These are phyloP conservation scores for Kalmusia sp. DNA, from an alignment of 2,329 filamentous ascomycete species.

Conservation along the genomic window DNA sequence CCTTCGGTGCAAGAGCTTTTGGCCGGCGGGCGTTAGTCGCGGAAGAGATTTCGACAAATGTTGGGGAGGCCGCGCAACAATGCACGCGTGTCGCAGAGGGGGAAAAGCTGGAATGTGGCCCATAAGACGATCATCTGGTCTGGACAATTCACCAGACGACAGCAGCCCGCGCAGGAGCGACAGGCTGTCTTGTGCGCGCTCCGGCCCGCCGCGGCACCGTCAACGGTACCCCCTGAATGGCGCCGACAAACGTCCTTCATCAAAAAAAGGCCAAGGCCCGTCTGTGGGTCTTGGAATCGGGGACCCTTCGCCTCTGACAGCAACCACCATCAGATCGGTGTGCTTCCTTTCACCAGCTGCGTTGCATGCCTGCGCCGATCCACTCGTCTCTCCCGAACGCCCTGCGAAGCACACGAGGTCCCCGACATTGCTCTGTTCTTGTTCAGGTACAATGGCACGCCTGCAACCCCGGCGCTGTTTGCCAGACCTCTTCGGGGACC, in stretches of 20 bases:
- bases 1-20: background rate
- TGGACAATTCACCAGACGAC: background rate
- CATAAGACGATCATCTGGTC: slow-evolving; percentile 1
- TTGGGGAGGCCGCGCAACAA: background rate
- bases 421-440: no score
- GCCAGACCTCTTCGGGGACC: background rate
- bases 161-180: background rate
- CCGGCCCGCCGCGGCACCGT: slow-evolving; percentile 4
- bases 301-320: background rate
- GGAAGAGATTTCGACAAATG: no score
- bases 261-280: background rate
- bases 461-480: background rate
- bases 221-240: background rate
- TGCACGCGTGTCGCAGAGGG: no score
- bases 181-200: slow-evolving; percentile 5
- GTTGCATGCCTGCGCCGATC: background rate
- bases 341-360: background rate
- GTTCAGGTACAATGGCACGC: background rate
- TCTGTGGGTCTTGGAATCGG: background rate
- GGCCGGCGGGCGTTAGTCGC: background rate
- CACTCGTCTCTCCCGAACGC: no score
- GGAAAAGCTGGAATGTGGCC: no score
- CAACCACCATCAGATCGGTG: background rate
- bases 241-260: slow-evolving; percentile 1
- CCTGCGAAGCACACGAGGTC: no score